Base-by-base conservation (phyloP, 768 basidiomycete genomes). In the Suillus spraguei region DNA sequence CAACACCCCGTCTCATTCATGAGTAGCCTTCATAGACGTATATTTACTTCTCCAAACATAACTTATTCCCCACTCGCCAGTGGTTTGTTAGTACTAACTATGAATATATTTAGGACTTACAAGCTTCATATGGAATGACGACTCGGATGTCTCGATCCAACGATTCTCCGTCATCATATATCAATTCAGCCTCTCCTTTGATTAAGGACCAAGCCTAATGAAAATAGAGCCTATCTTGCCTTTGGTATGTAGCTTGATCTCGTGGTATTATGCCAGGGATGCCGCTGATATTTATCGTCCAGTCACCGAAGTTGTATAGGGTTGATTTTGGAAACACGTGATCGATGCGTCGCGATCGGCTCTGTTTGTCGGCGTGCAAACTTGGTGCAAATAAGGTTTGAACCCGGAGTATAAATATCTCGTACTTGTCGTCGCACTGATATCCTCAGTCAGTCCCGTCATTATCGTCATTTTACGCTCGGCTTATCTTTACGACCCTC, bases 1-100 rank as follows among this genome's bases (percentile, higher is more conserved):
- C 38, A 62, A 67, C 47, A 66, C 65, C 60, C 66, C 68, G 38
- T 58, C 70, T 22, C 69, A 61, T 54, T 55, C 39, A 60, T 42
- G 16, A 36, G 32, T 42, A 53, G 10, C 59, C 56, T 36, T 39
- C 32, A 13, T 54, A 61, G 63, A 49, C 14, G 16, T 59, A 69
- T 68, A 62, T 65, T 59, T 64, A 35, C 54, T 16, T n/a, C 22
- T 55, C 14, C 8, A 8, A 11, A 2, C 36, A 17, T 56, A 39
- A 28, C 17, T 56, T 20, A 39, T 35, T 2, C 36, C 47, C 16
- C 24, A 17, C 42, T 38, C 41, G 49, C 14, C 28, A n/a, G n/a
- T n/a, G n/a, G n/a, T n/a, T n/a, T n/a, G n/a, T n/a, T 28, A 28
- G 28, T 62, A 62, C 54, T 62, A 65, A 63, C 52, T 52, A 54